phyloP scores from a whole-genome alignment of 139 green algal species.

The Mesotaenium endlicherianum region DNA sequence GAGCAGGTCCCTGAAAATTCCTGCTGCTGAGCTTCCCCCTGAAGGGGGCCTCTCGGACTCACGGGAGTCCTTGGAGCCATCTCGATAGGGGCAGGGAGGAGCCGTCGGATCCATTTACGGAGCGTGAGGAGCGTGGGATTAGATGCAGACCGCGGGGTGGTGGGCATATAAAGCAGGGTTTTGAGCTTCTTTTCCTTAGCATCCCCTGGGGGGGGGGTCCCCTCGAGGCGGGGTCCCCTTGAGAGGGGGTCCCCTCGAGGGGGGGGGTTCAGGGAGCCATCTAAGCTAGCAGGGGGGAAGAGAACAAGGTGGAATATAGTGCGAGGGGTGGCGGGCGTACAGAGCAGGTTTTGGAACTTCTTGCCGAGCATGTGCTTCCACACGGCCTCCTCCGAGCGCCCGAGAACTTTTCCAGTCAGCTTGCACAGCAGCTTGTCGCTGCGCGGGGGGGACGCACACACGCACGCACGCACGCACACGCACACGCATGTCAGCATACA shows the following conservation, averaged over 20 bases:
- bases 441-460: too few species aligned
- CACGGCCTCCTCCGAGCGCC: conserved; percentile 34
- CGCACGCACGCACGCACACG: too few species aligned
- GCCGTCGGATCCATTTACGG: neutral
- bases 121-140: neutral
- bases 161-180: neutral
- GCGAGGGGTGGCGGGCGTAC: neutral
- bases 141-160: neutral
- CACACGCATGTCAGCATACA: too few species aligned
- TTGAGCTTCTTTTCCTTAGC: too few species aligned
- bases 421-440: conserved; percentile 46
- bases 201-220: too few species aligned
- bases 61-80: too few species aligned
- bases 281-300: neutral
- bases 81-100: neutral
- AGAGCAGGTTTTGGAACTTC: conserved; percentile 32
- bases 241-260: too few species aligned
- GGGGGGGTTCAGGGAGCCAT: neutral
- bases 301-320: too few species aligned
- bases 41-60: too few species aligned
- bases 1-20: too few species aligned
- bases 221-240: too few species aligned
- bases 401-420: conserved; percentile 27
- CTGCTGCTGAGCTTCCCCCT: too few species aligned
- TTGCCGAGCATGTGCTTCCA: conserved; percentile 51